Evolutionary conservation across 106 monocot genomes (phyloP), one percentile per base, ranked within the genome.

Genomic region (Platanthera guangdongensis): DNA sequence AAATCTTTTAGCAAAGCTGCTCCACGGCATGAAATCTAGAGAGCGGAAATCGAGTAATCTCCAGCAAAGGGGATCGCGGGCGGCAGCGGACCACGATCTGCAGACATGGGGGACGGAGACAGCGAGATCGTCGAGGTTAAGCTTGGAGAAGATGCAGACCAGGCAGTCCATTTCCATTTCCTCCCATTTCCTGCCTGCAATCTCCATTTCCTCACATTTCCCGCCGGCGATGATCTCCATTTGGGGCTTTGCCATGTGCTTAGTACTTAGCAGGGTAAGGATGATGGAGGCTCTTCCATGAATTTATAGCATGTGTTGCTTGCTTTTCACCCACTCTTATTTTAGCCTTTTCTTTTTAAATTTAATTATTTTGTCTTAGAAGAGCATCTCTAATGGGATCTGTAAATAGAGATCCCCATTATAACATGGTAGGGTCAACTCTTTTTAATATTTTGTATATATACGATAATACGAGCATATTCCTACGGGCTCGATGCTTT

Each of bases 131-230:
- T 67, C 67, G 39, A 67, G 30, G 30, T 3, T 9, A 11, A 84
- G 63, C 47, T 47, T 76, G 30, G 47, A 52, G 76, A 84, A 80
- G 70, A 80, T 76, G 72, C 51, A 63, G 47, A 63, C 16, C 45
- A 84, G 72, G 83, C 79, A 80, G 14, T 84, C 83, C 9, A 30
- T 3, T 14, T 75, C 69, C 60, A 80, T 18, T 15, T 76, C 83
- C 16, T 84, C 83, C 83, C 67, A 67, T 39, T 67, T 67, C 39
- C 67, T 67, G 30, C 67, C 30, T 67, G 30, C 67, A 30, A 12
- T 22, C 32, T 16, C 32, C 60, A 80, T 18, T 15, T 76, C 83
- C 16, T 84, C 83, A 79, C 67, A 67, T 39, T 67, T 67, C 39
- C 67, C 30, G 30, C 67, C 30, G 39, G 30, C 67, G 30, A 12